Percentiles rank a stretch among this genome's conserved stretches.
Conservation (phyloP, 805 yeast genomes). For the Saccharomyces cerevisiae region DNA sequence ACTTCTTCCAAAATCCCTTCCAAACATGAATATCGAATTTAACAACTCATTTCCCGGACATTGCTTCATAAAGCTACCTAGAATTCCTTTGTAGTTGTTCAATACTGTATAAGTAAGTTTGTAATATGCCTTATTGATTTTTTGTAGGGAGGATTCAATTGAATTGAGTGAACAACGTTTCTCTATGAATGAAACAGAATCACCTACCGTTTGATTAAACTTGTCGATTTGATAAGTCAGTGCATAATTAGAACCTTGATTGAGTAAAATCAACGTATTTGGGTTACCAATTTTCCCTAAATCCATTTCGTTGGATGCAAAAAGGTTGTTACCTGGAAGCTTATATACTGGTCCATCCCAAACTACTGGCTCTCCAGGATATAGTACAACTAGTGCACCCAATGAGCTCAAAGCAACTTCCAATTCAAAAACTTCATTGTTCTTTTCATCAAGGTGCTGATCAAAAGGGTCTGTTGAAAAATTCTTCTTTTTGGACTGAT, state of each 20-base stretch:
- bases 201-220: conserved; percentile 51
- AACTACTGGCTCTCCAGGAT: conserved; percentile 75
- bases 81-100: conserved; percentile 46
- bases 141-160: conserved; percentile 65
- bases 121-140: conserved; percentile 58
- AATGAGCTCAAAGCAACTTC: conserved; percentile 26
- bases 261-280: conserved; percentile 17
- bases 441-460: conserved; percentile 29
- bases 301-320: conserved; percentile 21
- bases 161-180: conserved; percentile 62
- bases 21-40: conserved; percentile 65
- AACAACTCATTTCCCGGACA: conserved; percentile 68
- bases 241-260: conserved; percentile 54
- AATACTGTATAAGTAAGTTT: conserved; percentile 59
- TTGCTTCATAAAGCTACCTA: conserved; percentile 47
- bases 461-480: conserved; percentile 7
- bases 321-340: conserved; percentile 30
- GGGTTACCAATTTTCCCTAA: conserved; percentile 15
- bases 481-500: conserved; percentile 3
- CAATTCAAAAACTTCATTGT: conserved; percentile 18
- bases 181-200: conserved; percentile 47
- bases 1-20: conserved; percentile 73
- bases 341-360: conserved; percentile 82
- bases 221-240: conserved; percentile 48
- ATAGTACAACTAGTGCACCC: conserved; percentile 64